These are phyloP conservation scores for Neurospora tetrasperma DNA, from an alignment of 495 filamentous ascomycete species.

Conservation along the genomic window DNA sequence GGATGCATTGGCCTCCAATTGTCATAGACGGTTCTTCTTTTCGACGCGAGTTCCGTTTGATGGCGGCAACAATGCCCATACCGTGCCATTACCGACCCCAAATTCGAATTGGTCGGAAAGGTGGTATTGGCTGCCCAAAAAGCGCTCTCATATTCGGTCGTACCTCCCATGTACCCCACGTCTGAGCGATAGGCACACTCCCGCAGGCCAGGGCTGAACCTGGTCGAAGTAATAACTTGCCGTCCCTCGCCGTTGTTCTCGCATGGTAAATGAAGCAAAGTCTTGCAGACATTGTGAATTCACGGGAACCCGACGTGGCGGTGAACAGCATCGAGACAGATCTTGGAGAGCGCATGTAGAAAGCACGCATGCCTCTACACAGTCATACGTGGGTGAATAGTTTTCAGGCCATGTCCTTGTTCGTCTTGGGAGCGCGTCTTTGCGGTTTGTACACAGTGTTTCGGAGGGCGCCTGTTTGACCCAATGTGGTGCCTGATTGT, in stretches of 20 bases:
- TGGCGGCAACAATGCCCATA: slow-evolving; percentile 1
- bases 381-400: slow-evolving; percentile 20
- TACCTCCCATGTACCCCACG: slow-evolving; percentile 13
- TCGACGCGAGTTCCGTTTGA: not conserved
- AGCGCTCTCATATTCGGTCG: slow-evolving; percentile 10
- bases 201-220: slow-evolving; percentile 9
- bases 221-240: slow-evolving; percentile 19
- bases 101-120: not conserved
- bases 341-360: slow-evolving; percentile 20
- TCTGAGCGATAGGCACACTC: slow-evolving; percentile 14
- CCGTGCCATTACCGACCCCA: slow-evolving; percentile 1
- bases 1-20: not conserved
- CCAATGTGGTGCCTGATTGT: not conserved
- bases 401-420: slow-evolving; percentile 24
- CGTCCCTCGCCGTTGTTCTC: slow-evolving; percentile 10
- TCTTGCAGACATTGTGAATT: slow-evolving; percentile 16
- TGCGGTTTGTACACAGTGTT: not conserved
- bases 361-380: slow-evolving; percentile 19
- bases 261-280: slow-evolving; percentile 6
- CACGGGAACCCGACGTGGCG: slow-evolving; percentile 24
- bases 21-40: not conserved
- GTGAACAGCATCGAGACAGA: slow-evolving; percentile 25
- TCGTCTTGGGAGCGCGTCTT: slow-evolving; percentile 7
- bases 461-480: not conserved
- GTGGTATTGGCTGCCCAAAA: not conserved